Conservation (phyloP, 192 early-diverging fungal genomes). For the Entomortierella beljakovae region DNA sequence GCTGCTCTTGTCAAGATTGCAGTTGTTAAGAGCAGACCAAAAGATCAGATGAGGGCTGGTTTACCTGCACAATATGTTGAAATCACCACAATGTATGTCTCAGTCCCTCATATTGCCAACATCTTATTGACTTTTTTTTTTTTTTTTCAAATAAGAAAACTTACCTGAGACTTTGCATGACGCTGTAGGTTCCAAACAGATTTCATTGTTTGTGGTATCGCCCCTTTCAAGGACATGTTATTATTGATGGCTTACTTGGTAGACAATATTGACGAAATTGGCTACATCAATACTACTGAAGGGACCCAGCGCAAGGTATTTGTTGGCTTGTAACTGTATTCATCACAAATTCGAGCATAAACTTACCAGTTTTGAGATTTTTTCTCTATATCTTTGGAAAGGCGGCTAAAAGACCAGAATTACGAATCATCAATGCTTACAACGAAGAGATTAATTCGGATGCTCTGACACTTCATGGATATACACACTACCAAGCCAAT, state of each 20-base stretch:
- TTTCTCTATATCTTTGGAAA: conserved; percentile 10
- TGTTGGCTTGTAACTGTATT: not conserved
- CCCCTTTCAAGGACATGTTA: conserved; percentile 78
- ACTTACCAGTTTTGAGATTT: not conserved
- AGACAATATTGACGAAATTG: conserved; percentile 65
- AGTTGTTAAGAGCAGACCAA: conserved; percentile 69
- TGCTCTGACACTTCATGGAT: conserved; percentile 87
- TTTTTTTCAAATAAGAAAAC: conserved; percentile 11
- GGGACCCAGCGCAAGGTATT: conserved; percentile 42
- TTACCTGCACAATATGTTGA: conserved; percentile 63
- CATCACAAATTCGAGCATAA: not conserved
- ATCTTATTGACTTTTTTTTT: not conserved
- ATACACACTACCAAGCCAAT: conserved; percentile 89
- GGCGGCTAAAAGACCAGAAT: conserved; percentile 82
- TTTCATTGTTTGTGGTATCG: conserved; percentile 88
- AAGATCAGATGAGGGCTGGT: conserved; percentile 44
- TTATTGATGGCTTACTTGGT: conserved; percentile 78
- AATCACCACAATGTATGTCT: conserved; percentile 63
- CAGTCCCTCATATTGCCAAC: not conserved
- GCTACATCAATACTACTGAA: conserved; percentile 56
- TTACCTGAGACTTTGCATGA: conserved; percentile 68
- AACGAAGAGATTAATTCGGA: conserved; percentile 92
- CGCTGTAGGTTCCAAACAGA: conserved; percentile 80
- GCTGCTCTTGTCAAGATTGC: conserved; percentile 92
- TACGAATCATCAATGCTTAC: conserved; percentile 86